Evolutionary conservation across 2,329 filamentous ascomycete species (phyloP), one percentile per base, ranked within the genome.

Genomic region (Cladophialophora psammophila): DNA sequence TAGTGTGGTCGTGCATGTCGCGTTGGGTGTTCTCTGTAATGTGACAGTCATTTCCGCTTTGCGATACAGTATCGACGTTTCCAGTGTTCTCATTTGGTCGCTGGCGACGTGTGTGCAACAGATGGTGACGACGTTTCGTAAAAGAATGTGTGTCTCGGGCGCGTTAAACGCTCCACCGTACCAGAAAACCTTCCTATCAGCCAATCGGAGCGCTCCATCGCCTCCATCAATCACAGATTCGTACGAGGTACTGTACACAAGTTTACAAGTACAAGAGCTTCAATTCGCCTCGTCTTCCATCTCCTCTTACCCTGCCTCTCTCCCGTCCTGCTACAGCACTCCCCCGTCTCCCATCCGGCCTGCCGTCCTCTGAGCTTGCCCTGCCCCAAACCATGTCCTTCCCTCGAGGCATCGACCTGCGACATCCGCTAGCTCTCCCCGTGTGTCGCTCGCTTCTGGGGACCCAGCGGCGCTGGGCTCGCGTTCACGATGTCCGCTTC

Each of bases 401-500:
- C 13, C 26, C 48, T 12, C 42, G 40, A 18, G 53, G 15, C 26
- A 8, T 67, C 55, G 62, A 62, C 26, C 26, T 65, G 8, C 65
- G 65, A n/a, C 52, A 55, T 36, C 66, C 62, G 15, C 34, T 34
- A n/a, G 31, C 34, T 31, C 36, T 56, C 26, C 32, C 36, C 60
- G 18, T 35, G 20, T 5, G 34, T 32, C 50, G 35, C 18, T 65
- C n/a, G 4, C 50, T 55, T 3, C 56, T 64, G 32, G 63, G 65
- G 32, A 40, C 59, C 77, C 94, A 97, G 79, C 88, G 90, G 64
- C 88, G 94, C 77, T 96, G 92, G 91, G 94, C 94, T 1, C 92
- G 92, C 75, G 93, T 97, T 35, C 92, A 96, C 79, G 92, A 97
- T 79, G 89, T 96, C 56, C 92, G 94, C 71, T 96, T 94, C 83